Evolutionary conservation across 176 grass and related monocot species (phyloP).

Genomic region (Oryza nivara): DNA sequence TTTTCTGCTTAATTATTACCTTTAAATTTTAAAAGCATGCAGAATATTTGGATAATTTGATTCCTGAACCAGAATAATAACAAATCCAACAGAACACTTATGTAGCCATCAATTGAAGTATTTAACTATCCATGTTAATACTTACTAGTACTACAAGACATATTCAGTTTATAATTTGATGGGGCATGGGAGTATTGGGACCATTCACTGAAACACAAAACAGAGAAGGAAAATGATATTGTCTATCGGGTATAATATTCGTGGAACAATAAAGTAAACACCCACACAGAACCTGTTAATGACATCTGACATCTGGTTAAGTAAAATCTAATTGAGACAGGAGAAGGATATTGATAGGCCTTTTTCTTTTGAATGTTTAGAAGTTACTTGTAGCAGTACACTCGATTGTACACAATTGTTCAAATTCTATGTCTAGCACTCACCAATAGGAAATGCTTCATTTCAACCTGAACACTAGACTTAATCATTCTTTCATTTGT

Average conservation of each 20-base stretch:
- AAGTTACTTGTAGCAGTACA: neutral
- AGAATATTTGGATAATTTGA: neutral
- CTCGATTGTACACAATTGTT: neutral
- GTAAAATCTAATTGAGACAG: neutral
- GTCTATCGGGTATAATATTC: neutral
- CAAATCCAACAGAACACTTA: neutral
- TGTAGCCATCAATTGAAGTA: neutral
- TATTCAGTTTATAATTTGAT: neutral
- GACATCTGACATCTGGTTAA: neutral
- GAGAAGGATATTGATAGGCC: neutral
- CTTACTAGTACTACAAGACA: no score
- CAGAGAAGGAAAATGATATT: neutral
- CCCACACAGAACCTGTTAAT: neutral
- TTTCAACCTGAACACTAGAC: neutral
- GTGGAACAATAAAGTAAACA: neutral
- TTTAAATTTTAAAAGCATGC: neutral
- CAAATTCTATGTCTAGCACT: neutral
- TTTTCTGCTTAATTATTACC: neutral
- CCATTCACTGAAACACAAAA: neutral
- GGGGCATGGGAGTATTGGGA: neutral
- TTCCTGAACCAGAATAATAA: conserved; percentile 2
- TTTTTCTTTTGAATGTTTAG: neutral
- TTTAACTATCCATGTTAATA: no score
- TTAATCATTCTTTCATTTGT: neutral
- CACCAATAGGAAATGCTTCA: neutral